A percentile compares a stretch with the other conserved stretches of the same genome.
These are phyloP conservation scores for Anaeramoeba flamelloides DNA, from an alignment of 78 protist genomes.

Conservation along the genomic window DNA sequence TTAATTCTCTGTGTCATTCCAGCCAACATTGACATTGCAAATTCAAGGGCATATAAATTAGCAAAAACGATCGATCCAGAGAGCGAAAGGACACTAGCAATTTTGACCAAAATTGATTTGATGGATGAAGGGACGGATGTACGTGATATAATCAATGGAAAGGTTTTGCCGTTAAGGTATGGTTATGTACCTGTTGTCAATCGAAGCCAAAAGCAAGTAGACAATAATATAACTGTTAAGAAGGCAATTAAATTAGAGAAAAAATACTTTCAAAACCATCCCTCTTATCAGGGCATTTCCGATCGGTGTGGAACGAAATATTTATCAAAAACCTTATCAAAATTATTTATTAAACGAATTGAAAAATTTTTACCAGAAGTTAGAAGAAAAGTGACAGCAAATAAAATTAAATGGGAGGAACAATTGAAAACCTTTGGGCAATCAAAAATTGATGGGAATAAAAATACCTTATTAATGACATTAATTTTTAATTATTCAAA, in stretches of 20 bases:
- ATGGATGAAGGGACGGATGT: not conserved
- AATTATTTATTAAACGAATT: not conserved
- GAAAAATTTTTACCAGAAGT: conserved; percentile 2
- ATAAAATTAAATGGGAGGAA: no score
- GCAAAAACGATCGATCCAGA: conserved; percentile 30
- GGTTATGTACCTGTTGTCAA: conserved; percentile 21
- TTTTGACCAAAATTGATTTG: conserved; percentile 30
- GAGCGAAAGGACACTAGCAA: no score
- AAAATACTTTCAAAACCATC: conserved; percentile 5
- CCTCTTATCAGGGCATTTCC: no score
- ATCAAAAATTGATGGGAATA: no score
- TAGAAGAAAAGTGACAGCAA: no score
- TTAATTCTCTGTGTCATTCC: no score
- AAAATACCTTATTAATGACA: no score
- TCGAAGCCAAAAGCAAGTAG: conserved; percentile 19
- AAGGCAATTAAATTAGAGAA: conserved; percentile 7
- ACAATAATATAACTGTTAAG: not conserved
- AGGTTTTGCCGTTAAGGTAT: not conserved
- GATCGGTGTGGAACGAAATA: conserved; percentile 10
- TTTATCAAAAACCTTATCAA: not conserved
- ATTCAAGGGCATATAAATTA: conserved; percentile 16
- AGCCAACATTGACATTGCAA: no score
- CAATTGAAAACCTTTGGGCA: no score
- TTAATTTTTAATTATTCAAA: no score
- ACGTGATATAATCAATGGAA: not conserved